Evolutionary conservation across 2,329 filamentous ascomycete species (phyloP).

Genomic region (Basipetospora chlamydospora): DNA sequence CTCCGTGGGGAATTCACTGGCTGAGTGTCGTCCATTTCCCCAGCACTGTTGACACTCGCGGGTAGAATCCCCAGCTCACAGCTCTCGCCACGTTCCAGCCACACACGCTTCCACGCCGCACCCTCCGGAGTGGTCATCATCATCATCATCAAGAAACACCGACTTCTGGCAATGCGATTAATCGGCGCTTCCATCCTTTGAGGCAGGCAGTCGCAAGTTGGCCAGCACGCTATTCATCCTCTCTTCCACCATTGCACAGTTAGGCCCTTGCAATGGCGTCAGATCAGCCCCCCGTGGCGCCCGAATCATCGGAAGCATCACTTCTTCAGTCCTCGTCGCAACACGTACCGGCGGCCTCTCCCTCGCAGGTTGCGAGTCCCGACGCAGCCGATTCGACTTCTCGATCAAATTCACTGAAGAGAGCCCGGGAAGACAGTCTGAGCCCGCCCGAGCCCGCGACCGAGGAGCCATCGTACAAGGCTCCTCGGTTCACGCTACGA

Average conservation of each 20-base stretch:
- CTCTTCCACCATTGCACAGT: conserved; percentile 5
- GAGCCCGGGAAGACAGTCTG: conserved; percentile 20
- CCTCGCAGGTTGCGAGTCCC: neutral
- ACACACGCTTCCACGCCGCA: conserved; percentile 3
- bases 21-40: neutral
- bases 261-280: conserved; percentile 32
- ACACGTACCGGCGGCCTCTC: conserved; percentile 15
- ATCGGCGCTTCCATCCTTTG: neutral
- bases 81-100: conserved; percentile 26
- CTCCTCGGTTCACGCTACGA: conserved; percentile 21
- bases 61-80: conserved; percentile 9
- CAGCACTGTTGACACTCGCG: neutral
- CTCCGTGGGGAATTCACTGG: too few relatives aligned
- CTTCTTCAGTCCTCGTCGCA: conserved; percentile 20
- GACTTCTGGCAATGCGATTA: conserved; percentile 6
- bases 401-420: conserved; percentile 25
- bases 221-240: too few relatives aligned
- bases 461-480: conserved; percentile 11
- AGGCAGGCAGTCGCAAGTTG: neutral
- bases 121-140: neutral
- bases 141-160: neutral
- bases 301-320: conserved; percentile 36
- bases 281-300: conserved; percentile 36
- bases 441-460: conserved; percentile 19
- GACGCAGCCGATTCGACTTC: conserved; percentile 15